Base-by-base conservation (phyloP, 2,329 filamentous ascomycete genomes). In the Diplodia scrobiculata region DNA sequence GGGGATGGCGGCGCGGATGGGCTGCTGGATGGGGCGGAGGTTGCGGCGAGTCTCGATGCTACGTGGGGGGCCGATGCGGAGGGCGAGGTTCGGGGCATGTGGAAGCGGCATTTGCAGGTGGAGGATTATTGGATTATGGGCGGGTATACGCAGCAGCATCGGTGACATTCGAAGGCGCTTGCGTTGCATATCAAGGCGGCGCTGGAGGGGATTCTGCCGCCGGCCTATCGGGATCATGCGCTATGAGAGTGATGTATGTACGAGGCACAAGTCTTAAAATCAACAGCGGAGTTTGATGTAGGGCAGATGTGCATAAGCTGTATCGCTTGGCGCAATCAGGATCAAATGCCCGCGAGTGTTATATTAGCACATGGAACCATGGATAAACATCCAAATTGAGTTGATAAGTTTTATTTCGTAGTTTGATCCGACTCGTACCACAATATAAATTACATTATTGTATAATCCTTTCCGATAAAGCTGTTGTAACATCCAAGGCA, bases 61-160 rank as follows among this genome's bases (percentile, higher is more conserved):
- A 79, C 79, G 0, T 81, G 78, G 77, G 79, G 79, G 0, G 67
- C 80, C 0, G 79, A 81, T 67, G 68, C 51, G 2, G 80, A 83
- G 68, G 62, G 50, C 27, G 62, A 55, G 38, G 29, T 55, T 1
- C 51, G 36, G 3, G 62, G 50, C 3, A 55, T 65, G 62, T 65
- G 62, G 62, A 65, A 53, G 51, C 62, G 51, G 4, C 62, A 55
- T 6, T 55, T 54, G 38, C 36, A 41, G 1, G 10, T 55, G 2
- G 62, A 55, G 5, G 25, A 27, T 11, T 55, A 54, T 34, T 65
- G 51, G 51, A 11, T 45, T 2, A 55, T 55, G 62, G 62, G 62
- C 19, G 62, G 51, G 36, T 65, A 45, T 19, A 65, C 50, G 50
- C 62, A 65, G 36, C 51, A 54, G 51, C 62, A 65, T n/a, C 50